Base-by-base conservation (phyloP, 805 yeast species). In the Candida incommunis region DNA sequence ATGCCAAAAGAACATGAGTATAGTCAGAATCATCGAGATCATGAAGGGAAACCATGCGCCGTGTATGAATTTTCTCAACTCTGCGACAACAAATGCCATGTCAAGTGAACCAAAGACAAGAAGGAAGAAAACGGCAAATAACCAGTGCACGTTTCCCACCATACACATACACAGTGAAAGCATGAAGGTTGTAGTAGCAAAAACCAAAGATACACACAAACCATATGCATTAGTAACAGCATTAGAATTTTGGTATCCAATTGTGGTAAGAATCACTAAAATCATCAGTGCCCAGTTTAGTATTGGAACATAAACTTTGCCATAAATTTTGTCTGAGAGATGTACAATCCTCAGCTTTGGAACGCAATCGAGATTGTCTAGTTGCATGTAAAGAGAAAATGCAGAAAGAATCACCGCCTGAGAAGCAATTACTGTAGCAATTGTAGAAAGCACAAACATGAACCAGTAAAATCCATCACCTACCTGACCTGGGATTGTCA, bases 1-100 rank as follows among this genome's bases (percentile, higher is more conserved):
- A 53, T 75, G 62, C 80, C 79, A 74, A 46, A 65, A 59, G 3
- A 58, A 40, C 34, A 75, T 62, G 46, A 70, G 68, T 0, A 46
- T 31, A 47, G 65, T 59, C 40, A 64, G 54, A 2, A 72, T n/a
- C 2, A 56, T 59, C 4, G 74, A 56, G 55, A 74, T 64, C 62
- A 69, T 59, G 26, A 76, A 56, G 1, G 81, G 75, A 52, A 75
- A 74, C 82, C 81, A 76, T 1, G 80, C 82, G 29, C 80, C 82
- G 49, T 72, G 74, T 0, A 71, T 68, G 2, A 76, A 68, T 54
- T 76, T 76, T 51, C 64, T 67, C 50, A 72, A 49, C 45, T 73
- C 75, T 3, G 79, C 67, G 44, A 67, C 58, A 16, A 75, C 64
- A 52, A 74, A 58, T 37, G 66, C 55, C 37, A 62, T 50, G 51